These are phyloP conservation scores for Chytriomyces confervae DNA, from an alignment of 192 early-diverging fungal species.

Conservation along the genomic window DNA sequence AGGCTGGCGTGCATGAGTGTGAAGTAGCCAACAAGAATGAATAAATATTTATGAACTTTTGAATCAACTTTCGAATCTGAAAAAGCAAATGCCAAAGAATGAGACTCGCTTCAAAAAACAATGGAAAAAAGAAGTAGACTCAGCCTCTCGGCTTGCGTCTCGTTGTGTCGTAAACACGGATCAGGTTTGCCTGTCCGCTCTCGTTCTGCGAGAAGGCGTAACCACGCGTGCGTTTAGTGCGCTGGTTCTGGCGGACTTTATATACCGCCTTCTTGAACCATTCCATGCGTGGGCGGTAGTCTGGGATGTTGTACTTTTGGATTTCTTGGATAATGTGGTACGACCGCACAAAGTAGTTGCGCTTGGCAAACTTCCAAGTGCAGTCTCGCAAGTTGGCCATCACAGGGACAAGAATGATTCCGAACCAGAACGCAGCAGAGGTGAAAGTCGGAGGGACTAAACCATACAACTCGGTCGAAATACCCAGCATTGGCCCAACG, in stretches of 20 bases:
- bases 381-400: conserved; percentile 88
- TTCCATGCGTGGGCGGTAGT: conserved; percentile 97
- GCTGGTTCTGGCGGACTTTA: conserved; percentile 88
- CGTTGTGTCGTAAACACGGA: conserved; percentile 83
- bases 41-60: too few relatives aligned
- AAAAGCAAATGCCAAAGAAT: too few relatives aligned
- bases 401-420: conserved; percentile 83
- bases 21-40: too few relatives aligned
- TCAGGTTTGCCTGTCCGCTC: conserved; percentile 87
- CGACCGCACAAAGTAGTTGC: conserved; percentile 78
- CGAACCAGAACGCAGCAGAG: conserved; percentile 79
- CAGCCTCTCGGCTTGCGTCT: conserved; percentile 61
- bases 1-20: too few relatives aligned
- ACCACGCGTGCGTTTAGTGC: conserved; percentile 90
- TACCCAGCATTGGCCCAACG: conserved; percentile 67
- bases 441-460: conserved; percentile 47
- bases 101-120: too few relatives aligned
- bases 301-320: conserved; percentile 98
- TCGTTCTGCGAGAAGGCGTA: conserved; percentile 99
- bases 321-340: conserved; percentile 99
- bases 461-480: conserved; percentile 58
- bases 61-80: too few relatives aligned
- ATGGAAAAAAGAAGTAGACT: background rate
- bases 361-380: conserved; percentile 88
- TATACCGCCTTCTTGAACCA: conserved; percentile 98